Evolutionary conservation across 768 basidiomycete genomes (phyloP), one percentile per base, ranked within the genome.

Genomic region (Kwoniella newhampshirensis): DNA sequence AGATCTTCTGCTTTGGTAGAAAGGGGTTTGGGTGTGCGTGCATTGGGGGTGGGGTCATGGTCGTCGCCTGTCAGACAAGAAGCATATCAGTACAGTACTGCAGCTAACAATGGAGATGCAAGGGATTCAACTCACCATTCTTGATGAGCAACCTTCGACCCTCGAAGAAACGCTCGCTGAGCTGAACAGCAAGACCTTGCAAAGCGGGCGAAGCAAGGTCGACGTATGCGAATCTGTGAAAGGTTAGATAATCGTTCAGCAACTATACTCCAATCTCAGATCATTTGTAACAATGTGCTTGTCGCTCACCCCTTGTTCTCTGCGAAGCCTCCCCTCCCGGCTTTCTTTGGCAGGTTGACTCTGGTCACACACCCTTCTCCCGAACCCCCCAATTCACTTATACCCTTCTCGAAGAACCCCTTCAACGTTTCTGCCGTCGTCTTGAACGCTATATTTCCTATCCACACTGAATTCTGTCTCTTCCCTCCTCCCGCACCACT

Each of bases 71-170:
- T 5, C 23, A 2, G 44, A 39, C 42, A 35, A 37, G 57, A 21
- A 54, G 54, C 17, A 47, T 64, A 18, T 32, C 40, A 50, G 17
- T 13, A 41, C 13, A 32, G 17, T 13, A 13, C 43, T 42, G 41
- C 27, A 35, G 49, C 9, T 51, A n/a, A n/a, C n/a, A 35, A 27
- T 26, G 18, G 37, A 25, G 51, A 18, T n/a, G n/a, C n/a, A n/a
- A n/a, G n/a, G 26, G 28, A 54, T 21, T 58, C 41, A 50, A 77
- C 82, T 46, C 57, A 87, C 91, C 91, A 63, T 91, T 87, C 81
- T 99, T 99, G 63, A 99, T 96, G 42, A 99, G 82, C 12, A 98
- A 78, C 56, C 85, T 86, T 61, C 96, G 82, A 5, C 94, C 94
- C 26, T 93, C 82, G 13, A 97, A 79, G 51, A 83, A 83, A 30